Evolutionary conservation across 2,329 filamentous ascomycete species (phyloP), one percentile per base, ranked within the genome.

Genomic region (Aspergillus vadensis): DNA sequence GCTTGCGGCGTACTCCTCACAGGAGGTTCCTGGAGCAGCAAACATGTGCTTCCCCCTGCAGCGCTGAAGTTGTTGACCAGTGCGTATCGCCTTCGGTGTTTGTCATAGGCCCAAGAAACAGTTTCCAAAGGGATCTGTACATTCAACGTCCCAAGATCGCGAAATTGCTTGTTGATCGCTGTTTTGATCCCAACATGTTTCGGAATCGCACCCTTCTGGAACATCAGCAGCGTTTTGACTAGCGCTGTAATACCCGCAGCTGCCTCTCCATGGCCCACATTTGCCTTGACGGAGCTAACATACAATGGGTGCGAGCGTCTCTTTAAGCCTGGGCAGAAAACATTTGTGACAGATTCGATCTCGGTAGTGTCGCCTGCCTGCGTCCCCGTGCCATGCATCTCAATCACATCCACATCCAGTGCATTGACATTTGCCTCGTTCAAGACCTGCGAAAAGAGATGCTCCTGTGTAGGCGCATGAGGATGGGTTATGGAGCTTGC

Each of bases 61-160:
- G 88, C 88, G 65, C 84, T 84, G 69, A 90, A 90, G 76, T 89
- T 89, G 78, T 90, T 90, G 65, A 88, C 75, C 17, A 76, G 69
- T 12, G 80, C 9, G n/a, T 21, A 21, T 7, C 41, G 41, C 5
- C 41, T 19, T 19, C 41, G 69, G 49, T 67, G 66, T 36, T 64
- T 65, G 4, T 72, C 69, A 49, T 67, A 67, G 39, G 64, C 65
- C 41, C 25, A 27, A 6, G 25, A 8, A 7, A 7, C 6, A 8
- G 25, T 8, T 8, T 21, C 21, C 21, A 21, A 3, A 4, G 21
- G 21, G 3, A 21, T 21, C 21, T 21, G 3, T 21, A 21, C 21
- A 21, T 21, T 72, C 67, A 5, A 75, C 60, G 55, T 72, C 67
- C 3, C 21, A 21, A 21, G 21, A 21, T 66, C 69, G 0, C 72